Conservation (phyloP, 768 basidiomycete genomes). For the Naganishia kalamii region DNA sequence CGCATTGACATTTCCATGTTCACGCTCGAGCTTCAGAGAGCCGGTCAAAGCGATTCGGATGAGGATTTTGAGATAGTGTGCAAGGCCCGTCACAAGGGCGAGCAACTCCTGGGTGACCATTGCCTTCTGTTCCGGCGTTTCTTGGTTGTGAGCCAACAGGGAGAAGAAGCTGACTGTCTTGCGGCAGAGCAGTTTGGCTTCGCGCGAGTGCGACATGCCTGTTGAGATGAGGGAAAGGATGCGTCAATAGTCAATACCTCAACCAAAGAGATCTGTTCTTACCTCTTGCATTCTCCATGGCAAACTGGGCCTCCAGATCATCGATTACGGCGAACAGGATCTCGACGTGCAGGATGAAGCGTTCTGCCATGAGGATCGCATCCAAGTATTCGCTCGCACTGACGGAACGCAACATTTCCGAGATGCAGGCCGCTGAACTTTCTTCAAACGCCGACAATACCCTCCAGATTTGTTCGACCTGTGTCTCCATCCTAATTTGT, state of each 20-base stretch:
- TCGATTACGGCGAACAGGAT: constrained; percentile 95
- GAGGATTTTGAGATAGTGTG: constrained; percentile 98
- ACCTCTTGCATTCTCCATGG: constrained; percentile 77
- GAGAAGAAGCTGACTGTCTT: constrained; percentile 99
- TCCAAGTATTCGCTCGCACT: constrained; percentile 94
- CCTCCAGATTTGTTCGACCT: constrained; percentile 98
- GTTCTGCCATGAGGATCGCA: constrained; percentile 96
- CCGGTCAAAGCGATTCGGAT: constrained; percentile 96
- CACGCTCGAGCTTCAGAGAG: constrained; percentile 88
- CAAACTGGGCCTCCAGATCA: constrained; percentile 85
- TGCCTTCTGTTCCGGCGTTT: constrained; percentile 62
- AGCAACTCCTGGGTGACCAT: constrained; percentile 95
- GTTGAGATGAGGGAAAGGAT: not conserved
- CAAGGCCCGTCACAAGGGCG: constrained; percentile 94
- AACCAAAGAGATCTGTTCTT: constrained; percentile 33
- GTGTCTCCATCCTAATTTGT: constrained; percentile 89
- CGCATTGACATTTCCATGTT: constrained; percentile 71
- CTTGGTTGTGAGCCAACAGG: constrained; percentile 83
- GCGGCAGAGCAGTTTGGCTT: constrained; percentile 96
- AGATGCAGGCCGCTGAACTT: constrained; percentile 97
- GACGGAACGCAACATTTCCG: constrained; percentile 95
- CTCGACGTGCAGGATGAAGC: constrained; percentile 96
- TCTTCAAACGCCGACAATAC: constrained; percentile 97
- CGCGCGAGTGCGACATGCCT: constrained; percentile 98
- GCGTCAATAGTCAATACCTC: constrained; percentile 22